Percentiles rank a stretch among this genome's conserved stretches.
Conservation (phyloP, 495 filamentous ascomycete genomes). For the Talaromyces borbonicus region DNA sequence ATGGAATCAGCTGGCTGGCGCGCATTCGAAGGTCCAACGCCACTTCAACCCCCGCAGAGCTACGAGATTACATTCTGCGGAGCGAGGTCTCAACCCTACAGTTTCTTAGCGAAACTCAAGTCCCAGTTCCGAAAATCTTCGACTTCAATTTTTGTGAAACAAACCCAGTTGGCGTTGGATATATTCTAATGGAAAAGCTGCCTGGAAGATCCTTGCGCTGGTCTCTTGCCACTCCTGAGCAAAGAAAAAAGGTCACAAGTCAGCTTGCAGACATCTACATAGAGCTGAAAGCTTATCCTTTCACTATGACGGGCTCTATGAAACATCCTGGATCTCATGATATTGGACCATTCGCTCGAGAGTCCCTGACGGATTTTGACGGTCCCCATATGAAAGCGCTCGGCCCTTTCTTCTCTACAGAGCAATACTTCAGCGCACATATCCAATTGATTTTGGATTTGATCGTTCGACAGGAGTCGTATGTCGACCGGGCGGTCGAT, state of each 20-base stretch:
- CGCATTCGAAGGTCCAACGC: slow-evolving; percentile 20
- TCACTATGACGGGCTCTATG: slow-evolving; percentile 19
- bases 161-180: slow-evolving; percentile 26
- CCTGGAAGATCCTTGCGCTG: slow-evolving; percentile 24
- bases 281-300: slow-evolving; percentile 25
- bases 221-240: slow-evolving; percentile 13
- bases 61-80: slow-evolving; percentile 22
- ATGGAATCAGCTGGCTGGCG: slow-evolving; percentile 19
- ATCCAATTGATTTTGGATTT: slow-evolving; percentile 20
- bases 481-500: slow-evolving; percentile 17
- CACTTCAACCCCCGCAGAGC: slow-evolving; percentile 20
- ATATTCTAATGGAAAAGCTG: slow-evolving; percentile 37
- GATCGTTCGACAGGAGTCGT: slow-evolving; percentile 22
- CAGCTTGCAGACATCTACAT: slow-evolving; percentile 30
- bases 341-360: slow-evolving; percentile 22
- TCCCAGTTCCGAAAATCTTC: slow-evolving; percentile 22
- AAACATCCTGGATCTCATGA: slow-evolving; percentile 12
- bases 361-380: slow-evolving; percentile 19
- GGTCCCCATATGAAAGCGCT: slow-evolving; percentile 9
- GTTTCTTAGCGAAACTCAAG: slow-evolving; percentile 19
- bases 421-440: slow-evolving; percentile 11
- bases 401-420: slow-evolving; percentile 16
- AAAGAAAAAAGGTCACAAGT: slow-evolving; percentile 23
- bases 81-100: slow-evolving; percentile 25
- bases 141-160: slow-evolving; percentile 17